A percentile compares a stretch with the other conserved stretches of the same genome.
phyloP scores from a whole-genome alignment of 148 eudicot genomes.

The Spergularia bocconei region DNA sequence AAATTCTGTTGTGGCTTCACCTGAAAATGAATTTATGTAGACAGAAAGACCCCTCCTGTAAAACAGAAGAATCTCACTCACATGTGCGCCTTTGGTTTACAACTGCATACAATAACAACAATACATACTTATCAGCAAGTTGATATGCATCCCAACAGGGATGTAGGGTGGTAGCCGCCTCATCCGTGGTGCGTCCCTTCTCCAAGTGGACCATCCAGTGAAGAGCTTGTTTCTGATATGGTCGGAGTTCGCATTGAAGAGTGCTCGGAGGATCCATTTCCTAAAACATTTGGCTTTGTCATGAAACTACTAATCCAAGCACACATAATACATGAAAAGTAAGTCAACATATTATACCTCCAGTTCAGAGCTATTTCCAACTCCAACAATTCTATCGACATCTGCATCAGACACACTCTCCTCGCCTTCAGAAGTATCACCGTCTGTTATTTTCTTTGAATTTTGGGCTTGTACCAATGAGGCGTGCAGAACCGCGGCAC shows the following conservation, averaged over 20 bases:
- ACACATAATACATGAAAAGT: background rate
- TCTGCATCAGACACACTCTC: conserved; percentile 82
- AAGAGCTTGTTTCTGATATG: conserved; percentile 98
- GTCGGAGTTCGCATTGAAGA: conserved; percentile 83
- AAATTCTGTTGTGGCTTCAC: conserved; percentile 88
- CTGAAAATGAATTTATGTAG: conserved; percentile 90
- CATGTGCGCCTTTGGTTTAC: background rate
- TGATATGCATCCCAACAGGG: conserved; percentile 98
- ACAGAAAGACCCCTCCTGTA: conserved; percentile 77
- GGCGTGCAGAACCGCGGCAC: conserved; percentile 43
- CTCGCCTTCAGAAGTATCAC: conserved; percentile 55
- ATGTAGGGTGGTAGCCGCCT: conserved; percentile 79
- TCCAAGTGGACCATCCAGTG: conserved; percentile 86
- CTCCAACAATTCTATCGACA: conserved; percentile 89
- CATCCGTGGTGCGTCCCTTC: conserved; percentile 67
- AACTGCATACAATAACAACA: background rate
- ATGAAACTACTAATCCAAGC: conserved; percentile 10
- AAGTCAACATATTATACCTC: conserved; percentile 47
- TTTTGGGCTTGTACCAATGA: conserved; percentile 42
- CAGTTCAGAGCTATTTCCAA: conserved; percentile 61
- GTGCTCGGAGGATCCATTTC: conserved; percentile 95
- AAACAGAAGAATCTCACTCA: conserved; percentile 19
- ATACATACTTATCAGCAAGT: conserved; percentile 78
- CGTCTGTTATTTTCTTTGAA: conserved; percentile 42
- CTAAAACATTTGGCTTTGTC: conserved; percentile 30